Evolutionary conservation across 208 protist genomes (phyloP).

Genomic region (Leishmania guyanensis): DNA sequence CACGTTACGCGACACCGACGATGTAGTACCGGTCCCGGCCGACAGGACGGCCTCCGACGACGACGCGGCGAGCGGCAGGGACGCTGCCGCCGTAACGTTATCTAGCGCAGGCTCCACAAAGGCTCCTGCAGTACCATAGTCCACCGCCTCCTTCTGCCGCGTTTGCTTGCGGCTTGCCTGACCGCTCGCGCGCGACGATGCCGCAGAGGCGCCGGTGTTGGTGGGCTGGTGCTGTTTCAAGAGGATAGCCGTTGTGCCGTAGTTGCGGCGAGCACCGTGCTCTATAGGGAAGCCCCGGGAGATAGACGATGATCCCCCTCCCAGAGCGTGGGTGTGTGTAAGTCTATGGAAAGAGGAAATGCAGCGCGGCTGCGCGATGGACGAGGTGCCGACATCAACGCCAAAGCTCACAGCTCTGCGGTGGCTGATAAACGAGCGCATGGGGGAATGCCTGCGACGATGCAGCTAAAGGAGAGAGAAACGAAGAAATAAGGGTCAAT

Average conservation of each 20-base stretch:
- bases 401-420: not conserved
- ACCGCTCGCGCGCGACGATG: constrained; percentile 2
- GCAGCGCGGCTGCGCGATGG: constrained; percentile 9
- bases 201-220: constrained; percentile 16
- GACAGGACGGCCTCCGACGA: not conserved
- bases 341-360: constrained; percentile 25
- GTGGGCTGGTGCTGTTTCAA: constrained; percentile 33
- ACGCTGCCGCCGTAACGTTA: not conserved
- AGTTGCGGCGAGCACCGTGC: constrained; percentile 2
- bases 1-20: not conserved
- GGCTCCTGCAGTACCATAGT: constrained; percentile 4
- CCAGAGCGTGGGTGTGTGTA: constrained; percentile 3
- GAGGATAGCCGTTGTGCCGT: constrained; percentile 23
- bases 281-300: constrained; percentile 13
- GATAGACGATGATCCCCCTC: not conserved
- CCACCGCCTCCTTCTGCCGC: not conserved
- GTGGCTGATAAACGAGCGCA: constrained; percentile 21
- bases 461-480: not conserved
- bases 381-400: not conserved
- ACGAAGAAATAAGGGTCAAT: not conserved
- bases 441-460: not conserved
- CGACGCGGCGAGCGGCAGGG: not conserved
- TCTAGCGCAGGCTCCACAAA: constrained; percentile 21
- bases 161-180: constrained; percentile 15
- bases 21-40: not conserved